Conservation (phyloP, 495 filamentous ascomycete species). For the Hyaloscypha finlandica region DNA sequence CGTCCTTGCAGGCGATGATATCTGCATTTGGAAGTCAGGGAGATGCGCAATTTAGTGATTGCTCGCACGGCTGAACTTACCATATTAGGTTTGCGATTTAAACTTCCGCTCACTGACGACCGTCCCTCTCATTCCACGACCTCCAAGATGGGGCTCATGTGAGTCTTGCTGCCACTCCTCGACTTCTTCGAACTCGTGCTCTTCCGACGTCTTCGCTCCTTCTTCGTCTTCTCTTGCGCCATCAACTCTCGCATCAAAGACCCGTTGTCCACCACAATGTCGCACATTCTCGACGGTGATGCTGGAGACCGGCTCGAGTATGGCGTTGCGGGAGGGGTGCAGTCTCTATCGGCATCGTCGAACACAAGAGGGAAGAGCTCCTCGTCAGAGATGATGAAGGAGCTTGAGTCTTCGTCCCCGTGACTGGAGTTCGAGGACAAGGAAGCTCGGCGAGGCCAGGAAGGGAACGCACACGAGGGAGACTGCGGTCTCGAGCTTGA, state of each 20-base stretch:
- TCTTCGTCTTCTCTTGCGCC: conserved; percentile 30
- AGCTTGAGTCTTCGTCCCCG: conserved; percentile 39
- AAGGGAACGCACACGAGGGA: conserved; percentile 53
- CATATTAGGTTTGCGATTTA: conserved; percentile 15
- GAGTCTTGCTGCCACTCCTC: conserved; percentile 23
- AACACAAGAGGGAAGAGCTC: conserved; percentile 49
- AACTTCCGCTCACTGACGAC: not conserved
- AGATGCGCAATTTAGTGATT: not conserved
- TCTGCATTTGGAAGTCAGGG: conserved; percentile 17
- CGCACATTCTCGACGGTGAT: conserved; percentile 17
- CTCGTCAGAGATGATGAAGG: conserved; percentile 51
- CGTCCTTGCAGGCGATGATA: conserved; percentile 8
- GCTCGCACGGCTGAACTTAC: conserved; percentile 15
- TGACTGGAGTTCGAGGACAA: conserved; percentile 42
- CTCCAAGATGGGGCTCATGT: conserved; percentile 32
- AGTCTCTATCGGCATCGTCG: conserved; percentile 32
- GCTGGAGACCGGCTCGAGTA: conserved; percentile 23
- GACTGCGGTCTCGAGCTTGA: conserved; percentile 25
- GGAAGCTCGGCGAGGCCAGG: conserved; percentile 53
- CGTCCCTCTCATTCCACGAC: conserved; percentile 26
- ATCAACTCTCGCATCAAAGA: conserved; percentile 30
- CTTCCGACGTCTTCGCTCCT: conserved; percentile 17
- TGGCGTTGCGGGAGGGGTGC: conserved; percentile 29
- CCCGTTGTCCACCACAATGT: conserved; percentile 27
- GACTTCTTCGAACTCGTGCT: conserved; percentile 28